These are phyloP conservation scores for Aspergillus homomorphus DNA, from an alignment of 495 filamentous ascomycete species.

Conservation along the genomic window DNA sequence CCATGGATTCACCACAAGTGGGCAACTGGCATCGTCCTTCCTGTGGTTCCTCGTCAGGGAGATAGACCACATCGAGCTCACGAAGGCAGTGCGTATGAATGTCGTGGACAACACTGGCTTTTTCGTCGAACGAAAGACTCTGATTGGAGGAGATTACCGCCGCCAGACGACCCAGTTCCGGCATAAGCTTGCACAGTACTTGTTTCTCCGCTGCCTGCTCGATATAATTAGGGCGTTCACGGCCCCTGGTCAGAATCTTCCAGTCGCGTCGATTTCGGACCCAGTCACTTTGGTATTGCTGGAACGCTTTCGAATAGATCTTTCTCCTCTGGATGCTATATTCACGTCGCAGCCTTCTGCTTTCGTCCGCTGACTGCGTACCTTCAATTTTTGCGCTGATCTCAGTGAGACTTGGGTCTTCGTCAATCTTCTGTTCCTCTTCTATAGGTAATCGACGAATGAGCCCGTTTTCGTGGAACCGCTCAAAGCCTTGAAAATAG, in stretches of 20 bases:
- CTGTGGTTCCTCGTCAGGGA: background rate
- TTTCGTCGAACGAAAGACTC: constrained; percentile 5
- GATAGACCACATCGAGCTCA: constrained; percentile 4
- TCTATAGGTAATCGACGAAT: constrained; percentile 2
- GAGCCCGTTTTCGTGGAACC: constrained; percentile 9
- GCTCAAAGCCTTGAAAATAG: constrained; percentile 8
- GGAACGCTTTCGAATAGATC: background rate
- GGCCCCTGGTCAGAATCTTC: constrained; percentile 7
- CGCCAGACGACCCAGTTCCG: constrained; percentile 6
- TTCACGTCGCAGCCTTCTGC: background rate
- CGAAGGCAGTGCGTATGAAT: background rate
- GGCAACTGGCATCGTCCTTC: background rate
- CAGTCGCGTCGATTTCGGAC: background rate
- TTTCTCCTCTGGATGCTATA: background rate
- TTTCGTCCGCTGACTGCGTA: background rate
- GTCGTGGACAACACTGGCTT: background rate
- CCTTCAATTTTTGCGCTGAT: background rate
- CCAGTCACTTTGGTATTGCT: constrained; percentile 7
- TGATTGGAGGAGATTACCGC: constrained; percentile 4
- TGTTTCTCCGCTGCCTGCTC: constrained; percentile 4
- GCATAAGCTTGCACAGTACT: constrained; percentile 5
- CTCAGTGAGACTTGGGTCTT: constrained; percentile 1
- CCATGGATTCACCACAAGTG: background rate
- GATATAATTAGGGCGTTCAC: background rate
- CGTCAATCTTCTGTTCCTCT: constrained; percentile 7